Conservation (phyloP, 2,329 filamentous ascomycete species). For the Ophiostoma novo-ulmi region DNA sequence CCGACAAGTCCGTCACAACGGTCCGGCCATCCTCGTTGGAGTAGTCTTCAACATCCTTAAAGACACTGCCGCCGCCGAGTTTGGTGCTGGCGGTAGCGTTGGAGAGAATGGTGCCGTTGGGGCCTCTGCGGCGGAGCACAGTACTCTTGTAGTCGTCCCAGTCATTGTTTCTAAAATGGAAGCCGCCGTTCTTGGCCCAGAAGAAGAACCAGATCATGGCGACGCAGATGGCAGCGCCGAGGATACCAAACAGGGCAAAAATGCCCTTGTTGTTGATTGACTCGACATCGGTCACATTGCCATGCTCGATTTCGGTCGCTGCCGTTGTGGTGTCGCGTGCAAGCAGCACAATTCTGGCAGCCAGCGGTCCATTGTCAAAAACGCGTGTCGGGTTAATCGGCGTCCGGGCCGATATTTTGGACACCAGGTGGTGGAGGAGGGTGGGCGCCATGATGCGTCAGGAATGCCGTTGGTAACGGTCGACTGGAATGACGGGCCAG, state of each 20-base stretch:
- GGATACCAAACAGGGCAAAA: conserved; percentile 78
- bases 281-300: conserved; percentile 50
- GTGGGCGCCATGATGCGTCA: conserved; percentile 39
- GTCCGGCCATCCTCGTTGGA: conserved; percentile 41
- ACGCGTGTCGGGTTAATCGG: conserved; percentile 27
- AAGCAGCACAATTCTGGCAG: conserved; percentile 41
- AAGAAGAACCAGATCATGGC: conserved; percentile 95
- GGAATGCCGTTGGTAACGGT: conserved; percentile 12
- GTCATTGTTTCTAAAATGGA: conserved; percentile 76
- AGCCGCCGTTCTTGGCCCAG: conserved; percentile 94
- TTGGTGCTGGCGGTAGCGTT: conserved; percentile 77
- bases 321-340: conserved; percentile 38
- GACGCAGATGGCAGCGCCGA: conserved; percentile 71
- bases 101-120: conserved; percentile 79
- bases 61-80: conserved; percentile 82
- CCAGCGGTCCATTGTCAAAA: conserved; percentile 40
- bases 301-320: conserved; percentile 37
- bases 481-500: conserved; percentile 13
- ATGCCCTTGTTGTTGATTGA: conserved; percentile 64
- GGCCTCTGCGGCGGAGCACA: conserved; percentile 79
- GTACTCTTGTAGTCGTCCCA: conserved; percentile 99
- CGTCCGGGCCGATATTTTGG: conserved; percentile 24
- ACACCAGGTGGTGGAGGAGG: conserved; percentile 31
- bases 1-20: conserved; percentile 27
- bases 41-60: conserved; percentile 61